Percentiles rank a stretch among this genome's conserved stretches.
phyloP scores from a whole-genome alignment of 495 filamentous ascomycete species.

The Emericellopsis terricola region DNA sequence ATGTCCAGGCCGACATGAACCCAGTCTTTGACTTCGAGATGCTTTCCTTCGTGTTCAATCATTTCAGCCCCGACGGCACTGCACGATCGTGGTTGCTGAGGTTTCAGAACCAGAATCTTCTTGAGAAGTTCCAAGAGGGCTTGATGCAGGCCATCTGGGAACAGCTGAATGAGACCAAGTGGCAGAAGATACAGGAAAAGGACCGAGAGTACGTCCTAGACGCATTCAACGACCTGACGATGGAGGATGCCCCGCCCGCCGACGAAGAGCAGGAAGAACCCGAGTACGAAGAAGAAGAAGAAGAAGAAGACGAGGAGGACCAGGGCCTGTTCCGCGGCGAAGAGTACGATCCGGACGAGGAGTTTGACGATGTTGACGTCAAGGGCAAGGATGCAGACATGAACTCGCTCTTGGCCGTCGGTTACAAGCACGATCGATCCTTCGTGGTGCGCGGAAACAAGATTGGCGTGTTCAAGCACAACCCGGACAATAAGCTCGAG shows the following conservation, averaged over 20 bases:
- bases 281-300: conserved; percentile 41
- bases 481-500: conserved; percentile 75
- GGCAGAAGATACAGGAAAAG: conserved; percentile 77
- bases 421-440: conserved; percentile 92
- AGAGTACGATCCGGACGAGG: conserved; percentile 83
- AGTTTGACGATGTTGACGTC: conserved; percentile 65
- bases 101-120: conserved; percentile 64
- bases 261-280: conserved; percentile 49
- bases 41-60: conserved; percentile 96
- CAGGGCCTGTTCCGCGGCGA: conserved; percentile 37
- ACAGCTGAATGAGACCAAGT: conserved; percentile 86
- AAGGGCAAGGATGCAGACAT: conserved; percentile 49
- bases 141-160: conserved; percentile 95
- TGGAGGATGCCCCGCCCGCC: conserved; percentile 55
- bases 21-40: conserved; percentile 99
- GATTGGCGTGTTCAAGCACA: conserved; percentile 98
- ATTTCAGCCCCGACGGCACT: conserved; percentile 71
- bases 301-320: conserved; percentile 41
- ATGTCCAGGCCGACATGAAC: conserved; percentile 76
- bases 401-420: conserved; percentile 93
- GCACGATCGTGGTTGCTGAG: conserved; percentile 92
- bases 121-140: conserved; percentile 83
- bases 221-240: conserved; percentile 84
- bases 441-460: conserved; percentile 94
- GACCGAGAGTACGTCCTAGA: conserved; percentile 90